A percentile compares a stretch with the other conserved stretches of the same genome.
phyloP scores from a whole-genome alignment of 2,329 filamentous ascomycete genomes.

The Ascochyta viciae-villosae region DNA sequence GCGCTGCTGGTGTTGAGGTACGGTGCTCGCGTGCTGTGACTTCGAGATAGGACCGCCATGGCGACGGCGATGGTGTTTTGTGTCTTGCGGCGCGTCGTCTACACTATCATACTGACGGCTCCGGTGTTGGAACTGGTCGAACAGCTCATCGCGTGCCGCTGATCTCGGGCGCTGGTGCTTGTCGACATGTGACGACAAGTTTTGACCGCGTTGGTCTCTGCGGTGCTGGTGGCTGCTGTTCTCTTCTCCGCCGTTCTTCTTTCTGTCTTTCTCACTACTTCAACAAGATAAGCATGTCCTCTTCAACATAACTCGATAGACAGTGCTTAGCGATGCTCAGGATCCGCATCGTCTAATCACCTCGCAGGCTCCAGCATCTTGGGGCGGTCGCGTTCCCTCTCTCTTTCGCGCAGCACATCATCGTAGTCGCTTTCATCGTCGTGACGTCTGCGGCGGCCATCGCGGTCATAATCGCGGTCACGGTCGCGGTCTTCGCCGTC shows the following conservation, averaged over 20 bases:
- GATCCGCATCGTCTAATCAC: slow-evolving; percentile 28
- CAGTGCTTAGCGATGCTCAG: not conserved
- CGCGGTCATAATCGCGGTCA: slow-evolving; percentile 26
- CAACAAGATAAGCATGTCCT: not conserved
- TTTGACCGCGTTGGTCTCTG: not conserved
- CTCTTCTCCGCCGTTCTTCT: not conserved
- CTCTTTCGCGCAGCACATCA: slow-evolving; percentile 25
- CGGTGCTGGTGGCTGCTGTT: not conserved
- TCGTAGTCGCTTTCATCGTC: slow-evolving; percentile 43
- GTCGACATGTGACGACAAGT: not conserved
- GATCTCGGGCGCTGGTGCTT: not conserved
- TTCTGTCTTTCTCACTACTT: not conserved
- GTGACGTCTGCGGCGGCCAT: slow-evolving; percentile 31
- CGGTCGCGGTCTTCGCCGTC: slow-evolving; percentile 41
- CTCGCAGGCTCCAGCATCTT: slow-evolving; percentile 40
- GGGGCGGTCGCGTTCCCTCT: slow-evolving; percentile 31
- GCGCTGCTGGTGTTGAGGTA: not conserved
- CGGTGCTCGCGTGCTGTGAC: not conserved
- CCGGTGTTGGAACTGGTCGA: not conserved
- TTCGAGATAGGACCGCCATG: not conserved
- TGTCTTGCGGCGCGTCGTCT: not conserved
- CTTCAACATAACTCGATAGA: not conserved
- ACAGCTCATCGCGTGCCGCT: not conserved
- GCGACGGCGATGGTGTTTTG: not conserved
- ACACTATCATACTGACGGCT: not conserved